Conservation (phyloP, 805 yeast species). For the Zygosaccharomyces bailii region DNA sequence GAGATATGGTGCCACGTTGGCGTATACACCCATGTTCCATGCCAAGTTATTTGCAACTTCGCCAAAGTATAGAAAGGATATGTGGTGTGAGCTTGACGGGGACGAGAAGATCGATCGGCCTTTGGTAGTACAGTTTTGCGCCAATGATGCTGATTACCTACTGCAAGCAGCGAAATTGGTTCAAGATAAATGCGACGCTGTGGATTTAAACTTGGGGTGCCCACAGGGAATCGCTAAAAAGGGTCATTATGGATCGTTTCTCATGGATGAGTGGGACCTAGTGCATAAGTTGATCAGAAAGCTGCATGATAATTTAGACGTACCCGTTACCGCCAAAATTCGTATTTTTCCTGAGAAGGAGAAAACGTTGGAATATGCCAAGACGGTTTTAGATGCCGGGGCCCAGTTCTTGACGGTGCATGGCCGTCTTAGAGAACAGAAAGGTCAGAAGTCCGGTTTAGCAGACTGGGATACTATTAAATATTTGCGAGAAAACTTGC, state of each 20-base stretch:
- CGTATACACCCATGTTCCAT: constrained; percentile 97
- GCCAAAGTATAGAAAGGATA: constrained; percentile 71
- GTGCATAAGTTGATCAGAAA: constrained; percentile 66
- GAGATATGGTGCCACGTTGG: constrained; percentile 84
- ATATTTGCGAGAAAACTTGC: constrained; percentile 73
- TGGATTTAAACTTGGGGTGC: constrained; percentile 93
- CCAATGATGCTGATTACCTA: constrained; percentile 85
- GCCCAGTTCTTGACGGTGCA: constrained; percentile 95
- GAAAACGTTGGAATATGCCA: constrained; percentile 81
- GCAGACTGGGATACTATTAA: constrained; percentile 87
- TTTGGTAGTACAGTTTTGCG: constrained; percentile 90
- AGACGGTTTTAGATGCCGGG: constrained; percentile 85
- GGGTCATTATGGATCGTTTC: constrained; percentile 92
- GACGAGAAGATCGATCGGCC: constrained; percentile 70
- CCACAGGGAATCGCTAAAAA: constrained; percentile 96
- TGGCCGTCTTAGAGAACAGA: constrained; percentile 95
- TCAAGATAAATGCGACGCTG: constrained; percentile 86
- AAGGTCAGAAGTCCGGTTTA: constrained; percentile 92
- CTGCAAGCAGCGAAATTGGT: constrained; percentile 78
- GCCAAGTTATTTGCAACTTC: constrained; percentile 85
- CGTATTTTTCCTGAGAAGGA: constrained; percentile 82
- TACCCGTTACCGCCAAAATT: constrained; percentile 95
- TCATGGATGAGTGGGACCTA: constrained; percentile 96
- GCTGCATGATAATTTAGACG: constrained; percentile 66
- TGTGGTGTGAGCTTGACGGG: constrained; percentile 76